These are phyloP conservation scores for Kwoniella europaea DNA, from an alignment of 768 basidiomycete species.

Conservation along the genomic window DNA sequence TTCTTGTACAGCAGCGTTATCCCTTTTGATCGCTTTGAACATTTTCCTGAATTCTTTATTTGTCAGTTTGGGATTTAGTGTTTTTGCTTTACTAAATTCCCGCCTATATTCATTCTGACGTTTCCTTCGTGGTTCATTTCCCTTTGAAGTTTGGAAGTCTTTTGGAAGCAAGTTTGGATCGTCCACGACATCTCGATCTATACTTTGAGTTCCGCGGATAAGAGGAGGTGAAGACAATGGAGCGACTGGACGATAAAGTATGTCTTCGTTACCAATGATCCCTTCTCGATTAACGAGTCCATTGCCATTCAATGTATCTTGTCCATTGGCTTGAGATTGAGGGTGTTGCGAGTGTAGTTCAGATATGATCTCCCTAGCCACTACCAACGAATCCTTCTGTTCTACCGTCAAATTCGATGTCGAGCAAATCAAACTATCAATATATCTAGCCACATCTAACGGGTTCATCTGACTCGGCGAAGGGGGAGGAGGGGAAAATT, in stretches of 20 bases:
- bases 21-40: neutral
- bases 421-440: neutral
- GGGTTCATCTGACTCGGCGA: neutral
- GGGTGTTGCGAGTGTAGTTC: neutral
- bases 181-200: neutral
- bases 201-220: no score
- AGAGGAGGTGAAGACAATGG: no score
- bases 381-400: constrained; percentile 7
- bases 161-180: neutral
- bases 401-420: neutral
- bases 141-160: no score
- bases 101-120: neutral
- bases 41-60: neutral
- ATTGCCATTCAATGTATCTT: neutral
- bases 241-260: neutral
- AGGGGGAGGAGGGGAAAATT: constrained; percentile 1
- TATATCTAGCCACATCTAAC: neutral
- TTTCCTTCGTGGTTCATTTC: neutral
- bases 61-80: neutral
- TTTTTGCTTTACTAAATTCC: neutral
- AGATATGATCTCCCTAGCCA: neutral
- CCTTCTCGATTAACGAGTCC: no score
- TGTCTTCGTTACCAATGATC: neutral
- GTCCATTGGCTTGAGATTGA: neutral
- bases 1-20: neutral